These are phyloP conservation scores for Polychaeton citri DNA, from an alignment of 2,329 filamentous ascomycete genomes.

Conservation along the genomic window DNA sequence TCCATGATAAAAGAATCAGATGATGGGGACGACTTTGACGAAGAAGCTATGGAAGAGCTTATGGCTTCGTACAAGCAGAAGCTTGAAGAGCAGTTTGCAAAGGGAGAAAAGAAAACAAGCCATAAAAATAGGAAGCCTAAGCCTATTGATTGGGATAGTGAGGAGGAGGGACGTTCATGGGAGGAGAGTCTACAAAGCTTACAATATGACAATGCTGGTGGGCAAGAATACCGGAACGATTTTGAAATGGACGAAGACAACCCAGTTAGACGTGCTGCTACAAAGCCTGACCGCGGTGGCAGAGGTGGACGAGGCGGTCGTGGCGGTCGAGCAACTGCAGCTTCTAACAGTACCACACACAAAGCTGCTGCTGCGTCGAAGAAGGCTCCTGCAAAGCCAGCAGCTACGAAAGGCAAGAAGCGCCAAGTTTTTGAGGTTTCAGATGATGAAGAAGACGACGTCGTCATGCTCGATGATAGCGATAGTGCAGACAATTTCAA, in stretches of 20 bases:
- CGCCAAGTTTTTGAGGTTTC: slow-evolving; percentile 28
- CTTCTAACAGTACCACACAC: slow-evolving; percentile 28
- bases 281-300: slow-evolving; percentile 25
- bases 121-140: slow-evolving; percentile 42
- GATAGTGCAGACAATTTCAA: slow-evolving; percentile 68
- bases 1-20: slow-evolving; percentile 43
- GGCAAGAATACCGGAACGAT: too few species aligned
- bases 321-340: slow-evolving; percentile 25
- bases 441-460: slow-evolving; percentile 45
- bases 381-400: slow-evolving; percentile 23
- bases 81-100: slow-evolving; percentile 59
- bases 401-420: slow-evolving; percentile 26
- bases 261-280: slow-evolving; percentile 12
- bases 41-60: slow-evolving; percentile 52
- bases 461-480: slow-evolving; percentile 58
- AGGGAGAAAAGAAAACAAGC: slow-evolving; percentile 45
- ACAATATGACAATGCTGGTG: slow-evolving; percentile 35
- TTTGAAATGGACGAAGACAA: slow-evolving; percentile 24
- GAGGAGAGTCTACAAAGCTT: slow-evolving; percentile 58
- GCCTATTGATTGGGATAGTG: slow-evolving; percentile 76
- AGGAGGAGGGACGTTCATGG: slow-evolving; percentile 75
- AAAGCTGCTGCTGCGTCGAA: slow-evolving; percentile 25
- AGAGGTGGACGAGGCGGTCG: slow-evolving; percentile 35
- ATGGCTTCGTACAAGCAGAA: slow-evolving; percentile 43
- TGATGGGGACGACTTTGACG: slow-evolving; percentile 50